Base-by-base conservation (phyloP, 164 flowering plant species). In the Umbilicus rupestris region DNA sequence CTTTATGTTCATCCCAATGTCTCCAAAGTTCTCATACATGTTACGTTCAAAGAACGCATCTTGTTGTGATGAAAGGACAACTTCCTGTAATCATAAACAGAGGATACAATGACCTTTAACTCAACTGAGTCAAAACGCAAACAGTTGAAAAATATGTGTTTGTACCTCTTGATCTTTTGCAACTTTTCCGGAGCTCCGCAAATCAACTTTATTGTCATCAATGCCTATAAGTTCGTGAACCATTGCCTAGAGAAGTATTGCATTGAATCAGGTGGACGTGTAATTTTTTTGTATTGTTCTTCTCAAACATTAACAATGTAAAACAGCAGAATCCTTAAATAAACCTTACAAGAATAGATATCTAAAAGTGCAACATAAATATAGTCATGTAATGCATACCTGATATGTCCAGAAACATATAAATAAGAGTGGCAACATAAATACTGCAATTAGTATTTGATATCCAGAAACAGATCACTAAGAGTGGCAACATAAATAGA, bases 1-100 rank as follows among this genome's bases (percentile, higher is more conserved):
- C 80, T 94, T 91, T 65, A 94, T 94, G 73, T 87, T 91, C 92
- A 89, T 85, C 66, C 99, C 97, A 72, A 94, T 91, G 72, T 94
- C 97, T 74, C 99, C 99, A 84, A 94, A 94, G 74, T 94, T 94
- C 68, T 91, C 93, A 70, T 83, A 88, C 99, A 94, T 91, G 79
- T 94, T 91, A 68, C 83, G 78, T 83, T 87, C 92, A 74, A 87
- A 94, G 70, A 94, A 91, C 16, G 88, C 73, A 85, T 94, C 97
- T 84, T 91, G 96, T 68, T 88, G 96, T 57, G 96, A 88, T 60
- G 96, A 89, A 64, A 91, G 79, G 42, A 89, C 99, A 74, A 91
- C 90, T 81, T 89, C 99, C 99, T 91, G 75, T 30, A 70, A 74
- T 39, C 33, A 77, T 8, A 9, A 67, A 70, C 9, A 58, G 62